These are phyloP conservation scores for Pinus taeda DNA, from an alignment of 75 land plant species.

Conservation along the genomic window DNA sequence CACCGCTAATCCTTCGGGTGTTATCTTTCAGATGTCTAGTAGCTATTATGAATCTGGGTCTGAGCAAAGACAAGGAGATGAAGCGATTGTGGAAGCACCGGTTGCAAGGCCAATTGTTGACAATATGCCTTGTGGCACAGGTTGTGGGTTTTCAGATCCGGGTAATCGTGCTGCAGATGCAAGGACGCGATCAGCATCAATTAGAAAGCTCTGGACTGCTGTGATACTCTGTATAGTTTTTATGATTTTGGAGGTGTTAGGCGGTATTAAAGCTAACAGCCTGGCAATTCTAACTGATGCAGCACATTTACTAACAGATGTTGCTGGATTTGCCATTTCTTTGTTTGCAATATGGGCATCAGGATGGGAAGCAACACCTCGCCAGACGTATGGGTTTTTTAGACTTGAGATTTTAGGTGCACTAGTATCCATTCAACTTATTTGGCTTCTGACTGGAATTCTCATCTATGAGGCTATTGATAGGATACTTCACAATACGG, in stretches of 20 bases:
- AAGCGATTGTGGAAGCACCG: neutral
- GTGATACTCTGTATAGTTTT: constrained; percentile 74
- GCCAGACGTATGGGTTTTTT: constrained; percentile 84
- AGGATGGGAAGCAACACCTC: constrained; percentile 94
- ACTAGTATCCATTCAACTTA: constrained; percentile 79
- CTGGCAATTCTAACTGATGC: constrained; percentile 95
- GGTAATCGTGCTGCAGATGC: constrained; percentile 49
- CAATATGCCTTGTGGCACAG: constrained; percentile 39
- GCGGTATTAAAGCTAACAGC: constrained; percentile 87
- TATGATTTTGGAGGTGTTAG: constrained; percentile 76
- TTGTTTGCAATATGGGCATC: constrained; percentile 89
- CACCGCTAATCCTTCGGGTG: neutral
- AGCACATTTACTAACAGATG: constrained; percentile 92
- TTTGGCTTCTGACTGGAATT: constrained; percentile 91
- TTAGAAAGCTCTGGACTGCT: constrained; percentile 69
- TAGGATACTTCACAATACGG: constrained; percentile 45
- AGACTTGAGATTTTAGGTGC: constrained; percentile 88
- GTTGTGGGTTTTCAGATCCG: constrained; percentile 70
- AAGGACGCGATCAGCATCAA: constrained; percentile 48
- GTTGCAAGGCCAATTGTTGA: neutral
- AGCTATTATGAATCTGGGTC: neutral
- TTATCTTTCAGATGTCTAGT: constrained; percentile 5
- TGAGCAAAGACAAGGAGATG: neutral
- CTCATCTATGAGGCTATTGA: constrained; percentile 84
- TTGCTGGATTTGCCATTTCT: constrained; percentile 91